These are phyloP conservation scores for Acanthochlamys bracteata DNA, from an alignment of 106 monocot species.

Conservation along the genomic window DNA sequence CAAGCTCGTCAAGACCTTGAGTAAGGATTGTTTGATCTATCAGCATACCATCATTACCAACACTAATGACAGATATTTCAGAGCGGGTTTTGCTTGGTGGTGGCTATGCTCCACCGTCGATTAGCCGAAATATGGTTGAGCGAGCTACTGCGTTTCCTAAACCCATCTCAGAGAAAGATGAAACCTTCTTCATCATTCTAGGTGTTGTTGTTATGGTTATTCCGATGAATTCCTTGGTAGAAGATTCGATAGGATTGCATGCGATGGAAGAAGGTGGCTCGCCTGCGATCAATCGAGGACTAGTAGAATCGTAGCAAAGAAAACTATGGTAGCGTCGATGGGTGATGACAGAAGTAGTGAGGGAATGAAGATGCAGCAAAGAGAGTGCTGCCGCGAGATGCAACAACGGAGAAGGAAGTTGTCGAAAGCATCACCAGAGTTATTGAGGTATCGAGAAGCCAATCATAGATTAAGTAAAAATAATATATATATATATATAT, in stretches of 20 bases:
- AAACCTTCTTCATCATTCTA: too few relatives aligned
- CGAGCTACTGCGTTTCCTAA: slow-evolving; percentile 18
- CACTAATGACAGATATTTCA: slow-evolving; percentile 72
- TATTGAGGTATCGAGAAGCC: too few relatives aligned
- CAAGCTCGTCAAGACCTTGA: slow-evolving; percentile 69
- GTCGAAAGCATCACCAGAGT: too few relatives aligned
- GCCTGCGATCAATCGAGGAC: neutral
- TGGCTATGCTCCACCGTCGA: slow-evolving; percentile 11
- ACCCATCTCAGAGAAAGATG: slow-evolving; percentile 57
- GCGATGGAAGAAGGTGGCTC: neutral
- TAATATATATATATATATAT: too few relatives aligned
- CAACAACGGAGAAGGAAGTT: too few relatives aligned
- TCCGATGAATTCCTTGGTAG: too few relatives aligned
- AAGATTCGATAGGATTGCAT: too few relatives aligned
- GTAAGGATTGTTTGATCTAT: slow-evolving; percentile 93
- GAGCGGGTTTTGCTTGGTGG: slow-evolving; percentile 21
- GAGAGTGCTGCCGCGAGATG: too few relatives aligned
- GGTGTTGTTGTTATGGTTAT: too few relatives aligned
- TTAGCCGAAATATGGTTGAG: slow-evolving; percentile 39
- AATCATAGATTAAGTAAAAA: too few relatives aligned
- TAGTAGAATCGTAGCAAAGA: neutral
- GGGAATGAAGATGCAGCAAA: too few relatives aligned
- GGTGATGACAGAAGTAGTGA: neutral
- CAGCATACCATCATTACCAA: slow-evolving; percentile 89
- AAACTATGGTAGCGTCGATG: neutral